Evolutionary conservation across 225 moss, liverwort and hornwort genomes (phyloP).

Genomic region (Physcomitrium patens): DNA sequence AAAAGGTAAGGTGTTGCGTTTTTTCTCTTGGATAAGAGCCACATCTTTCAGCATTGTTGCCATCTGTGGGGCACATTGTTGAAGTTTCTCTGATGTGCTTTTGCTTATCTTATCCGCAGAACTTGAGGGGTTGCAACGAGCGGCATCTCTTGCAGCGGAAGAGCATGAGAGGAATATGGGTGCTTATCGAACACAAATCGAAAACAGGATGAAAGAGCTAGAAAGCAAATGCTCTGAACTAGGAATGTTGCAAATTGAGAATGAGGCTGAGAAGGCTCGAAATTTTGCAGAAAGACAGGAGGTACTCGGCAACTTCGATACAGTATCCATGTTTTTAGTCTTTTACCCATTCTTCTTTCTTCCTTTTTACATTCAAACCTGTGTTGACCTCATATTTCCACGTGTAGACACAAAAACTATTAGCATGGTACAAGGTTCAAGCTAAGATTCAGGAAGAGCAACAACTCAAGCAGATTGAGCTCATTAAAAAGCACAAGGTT

Average conservation of each 20-base stretch:
- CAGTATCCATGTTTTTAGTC: neutral
- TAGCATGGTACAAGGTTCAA: slow-evolving; percentile 57
- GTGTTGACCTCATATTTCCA: slow-evolving; percentile 13
- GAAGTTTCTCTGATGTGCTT: slow-evolving; percentile 12
- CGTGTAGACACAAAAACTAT: slow-evolving; percentile 51
- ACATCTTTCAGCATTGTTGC: neutral
- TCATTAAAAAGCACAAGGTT: slow-evolving; percentile 81
- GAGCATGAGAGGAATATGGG: slow-evolving; percentile 49
- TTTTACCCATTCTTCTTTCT: neutral
- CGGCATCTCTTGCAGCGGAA: slow-evolving; percentile 31
- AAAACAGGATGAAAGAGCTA: slow-evolving; percentile 51
- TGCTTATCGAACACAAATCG: slow-evolving; percentile 35
- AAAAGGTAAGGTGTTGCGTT: slow-evolving; percentile 10
- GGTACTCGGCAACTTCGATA: slow-evolving; percentile 15
- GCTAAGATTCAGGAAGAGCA: slow-evolving; percentile 62
- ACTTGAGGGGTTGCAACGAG: slow-evolving; percentile 34
- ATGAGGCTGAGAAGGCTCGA: slow-evolving; percentile 49
- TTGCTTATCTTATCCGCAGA: slow-evolving; percentile 13
- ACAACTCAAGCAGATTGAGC: slow-evolving; percentile 61
- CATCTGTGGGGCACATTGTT: neutral
- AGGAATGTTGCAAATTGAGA: slow-evolving; percentile 55
- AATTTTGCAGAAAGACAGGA: slow-evolving; percentile 34
- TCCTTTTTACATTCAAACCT: neutral
- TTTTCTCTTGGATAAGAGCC: neutral
- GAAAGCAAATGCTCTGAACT: slow-evolving; percentile 40